phyloP scores from a whole-genome alignment of 2,329 filamentous ascomycete genomes.

The Colletotrichum agaves region DNA sequence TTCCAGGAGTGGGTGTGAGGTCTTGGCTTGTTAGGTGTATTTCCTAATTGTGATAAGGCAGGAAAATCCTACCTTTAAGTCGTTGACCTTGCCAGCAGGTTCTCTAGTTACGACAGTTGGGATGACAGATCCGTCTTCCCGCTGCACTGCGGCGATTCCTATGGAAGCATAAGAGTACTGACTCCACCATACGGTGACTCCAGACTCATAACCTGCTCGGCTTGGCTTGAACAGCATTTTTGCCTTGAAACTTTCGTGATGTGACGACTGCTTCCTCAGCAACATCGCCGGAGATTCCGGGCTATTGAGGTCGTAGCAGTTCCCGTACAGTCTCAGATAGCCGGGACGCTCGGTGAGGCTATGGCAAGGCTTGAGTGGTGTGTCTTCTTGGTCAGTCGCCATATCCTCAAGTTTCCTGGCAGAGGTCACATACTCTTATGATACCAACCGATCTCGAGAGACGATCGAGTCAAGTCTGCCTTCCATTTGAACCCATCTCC shows the following conservation, averaged over 20 bases:
- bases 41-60: not conserved
- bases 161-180: conserved; percentile 52
- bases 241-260: conserved; percentile 53
- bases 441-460: conserved; percentile 52
- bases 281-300: conserved; percentile 63
- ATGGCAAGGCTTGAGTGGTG: conserved; percentile 58
- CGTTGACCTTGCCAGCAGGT: conserved; percentile 40
- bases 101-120: conserved; percentile 37
- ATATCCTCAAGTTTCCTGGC: not conserved
- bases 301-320: conserved; percentile 61
- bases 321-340: conserved; percentile 60
- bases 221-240: conserved; percentile 58
- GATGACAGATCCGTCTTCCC: conserved; percentile 19
- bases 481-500: conserved; percentile 45
- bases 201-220: conserved; percentile 59
- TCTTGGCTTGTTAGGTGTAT: conserved; percentile 13
- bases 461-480: conserved; percentile 47
- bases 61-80: conserved; percentile 37
- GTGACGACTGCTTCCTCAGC: conserved; percentile 63
- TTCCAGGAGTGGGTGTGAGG: conserved; percentile 20
- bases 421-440: conserved; percentile 45
- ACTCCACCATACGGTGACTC: conserved; percentile 65
- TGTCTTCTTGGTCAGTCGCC: conserved; percentile 49
- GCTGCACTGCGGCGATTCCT: conserved; percentile 42
- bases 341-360: conserved; percentile 56